phyloP scores from a whole-genome alignment of 2,329 filamentous ascomycete species.

The Aureobasidium sp. region DNA sequence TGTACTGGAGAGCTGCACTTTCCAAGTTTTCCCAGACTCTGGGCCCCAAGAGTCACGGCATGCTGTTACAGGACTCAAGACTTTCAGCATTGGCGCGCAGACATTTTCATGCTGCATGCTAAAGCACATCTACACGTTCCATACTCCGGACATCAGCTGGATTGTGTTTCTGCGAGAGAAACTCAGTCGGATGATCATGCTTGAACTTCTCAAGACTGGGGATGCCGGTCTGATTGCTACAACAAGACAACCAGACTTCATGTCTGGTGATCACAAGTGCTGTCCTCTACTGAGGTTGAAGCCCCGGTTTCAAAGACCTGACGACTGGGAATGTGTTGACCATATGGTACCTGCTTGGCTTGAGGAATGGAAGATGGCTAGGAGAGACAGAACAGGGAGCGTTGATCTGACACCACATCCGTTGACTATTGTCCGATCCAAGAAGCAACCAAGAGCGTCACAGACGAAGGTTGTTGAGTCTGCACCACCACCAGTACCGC shows the following conservation, averaged over 20 bases:
- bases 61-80: not conserved
- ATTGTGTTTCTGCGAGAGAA: not conserved
- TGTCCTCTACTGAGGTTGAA: not conserved
- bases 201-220: conserved; percentile 1
- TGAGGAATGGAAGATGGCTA: not conserved
- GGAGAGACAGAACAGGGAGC: not conserved
- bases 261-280: not conserved
- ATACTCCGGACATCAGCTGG: not conserved
- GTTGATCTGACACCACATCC: not conserved
- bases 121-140: not conserved
- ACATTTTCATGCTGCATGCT: conserved; percentile 9
- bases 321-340: conserved; percentile 6
- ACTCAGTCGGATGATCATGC: not conserved
- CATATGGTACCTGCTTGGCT: conserved; percentile 11
- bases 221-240: not conserved
- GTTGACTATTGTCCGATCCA: not conserved
- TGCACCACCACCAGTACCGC: not conserved
- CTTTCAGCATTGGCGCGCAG: not conserved
- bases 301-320: not conserved
- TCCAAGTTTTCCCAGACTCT: not conserved
- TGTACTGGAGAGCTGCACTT: conserved; percentile 1
- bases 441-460: not conserved
- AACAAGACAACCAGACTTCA: not conserved
- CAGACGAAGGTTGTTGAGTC: not conserved
- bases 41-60: not conserved